Conservation (phyloP, 192 early-diverging fungal species). For the Haplosporangium gracile region DNA sequence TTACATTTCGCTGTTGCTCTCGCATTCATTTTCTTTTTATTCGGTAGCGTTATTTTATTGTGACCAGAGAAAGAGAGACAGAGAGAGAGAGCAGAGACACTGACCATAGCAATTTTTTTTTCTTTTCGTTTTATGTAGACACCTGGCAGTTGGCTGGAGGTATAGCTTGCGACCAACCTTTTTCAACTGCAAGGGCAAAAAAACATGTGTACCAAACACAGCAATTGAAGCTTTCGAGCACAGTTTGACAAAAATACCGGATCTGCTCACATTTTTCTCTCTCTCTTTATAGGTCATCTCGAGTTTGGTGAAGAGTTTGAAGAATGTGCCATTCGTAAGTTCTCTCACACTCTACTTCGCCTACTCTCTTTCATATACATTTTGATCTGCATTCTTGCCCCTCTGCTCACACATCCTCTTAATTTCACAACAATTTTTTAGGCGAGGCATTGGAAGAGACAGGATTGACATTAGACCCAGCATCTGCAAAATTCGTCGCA, state of each 20-base stretch:
- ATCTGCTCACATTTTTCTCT: neutral
- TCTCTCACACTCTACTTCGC: neutral
- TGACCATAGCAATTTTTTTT: neutral
- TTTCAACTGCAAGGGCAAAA: neutral
- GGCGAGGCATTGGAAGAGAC: slow-evolving; percentile 64
- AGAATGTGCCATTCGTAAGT: slow-evolving; percentile 64
- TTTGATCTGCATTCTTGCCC: neutral
- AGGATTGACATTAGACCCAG: slow-evolving; percentile 49
- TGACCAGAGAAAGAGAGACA: too few species aligned
- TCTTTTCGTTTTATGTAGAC: slow-evolving; percentile 4
- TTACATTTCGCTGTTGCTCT: neutral
- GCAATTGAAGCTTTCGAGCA: neutral
- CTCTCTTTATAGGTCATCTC: slow-evolving; percentile 58
- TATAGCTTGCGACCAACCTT: slow-evolving; percentile 4
- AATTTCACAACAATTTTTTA: slow-evolving; percentile 4
- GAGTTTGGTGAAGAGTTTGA: slow-evolving; percentile 68
- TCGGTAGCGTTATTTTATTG: neutral
- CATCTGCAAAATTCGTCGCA: slow-evolving; percentile 53
- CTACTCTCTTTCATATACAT: neutral
- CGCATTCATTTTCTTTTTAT: neutral
- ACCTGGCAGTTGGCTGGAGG: slow-evolving; percentile 67
- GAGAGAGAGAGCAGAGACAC: neutral
- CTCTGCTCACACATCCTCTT: neutral
- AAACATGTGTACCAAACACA: neutral
- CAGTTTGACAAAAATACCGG: neutral